Percentiles rank a stretch among this genome's conserved stretches.
These are phyloP conservation scores for Kwoniella shandongensis DNA, from an alignment of 768 basidiomycete species.

Conservation along the genomic window DNA sequence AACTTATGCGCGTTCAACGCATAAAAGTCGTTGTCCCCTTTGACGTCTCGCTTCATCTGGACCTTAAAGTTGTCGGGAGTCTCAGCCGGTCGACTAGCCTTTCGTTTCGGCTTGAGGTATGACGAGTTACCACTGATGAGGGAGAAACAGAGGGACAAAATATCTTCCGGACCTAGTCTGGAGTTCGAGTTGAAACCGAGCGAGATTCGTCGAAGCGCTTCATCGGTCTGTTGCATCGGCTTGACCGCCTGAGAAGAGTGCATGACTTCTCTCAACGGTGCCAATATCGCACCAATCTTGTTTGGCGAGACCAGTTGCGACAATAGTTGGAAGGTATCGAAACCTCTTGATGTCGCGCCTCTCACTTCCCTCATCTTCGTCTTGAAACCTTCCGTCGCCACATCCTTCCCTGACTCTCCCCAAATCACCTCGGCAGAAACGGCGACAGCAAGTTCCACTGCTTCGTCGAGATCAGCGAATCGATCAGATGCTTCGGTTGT, in stretches of 20 bases:
- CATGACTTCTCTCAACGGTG: slow-evolving; percentile 79
- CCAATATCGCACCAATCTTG: slow-evolving; percentile 72
- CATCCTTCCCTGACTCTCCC: slow-evolving; percentile 87
- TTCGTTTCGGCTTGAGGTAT: slow-evolving; percentile 68
- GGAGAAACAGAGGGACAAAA: slow-evolving; percentile 81
- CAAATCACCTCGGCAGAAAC: slow-evolving; percentile 88
- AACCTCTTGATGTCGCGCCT: slow-evolving; percentile 73
- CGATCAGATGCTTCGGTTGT: slow-evolving; percentile 60
- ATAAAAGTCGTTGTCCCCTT: slow-evolving; percentile 66
- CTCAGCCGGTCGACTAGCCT: slow-evolving; percentile 50
- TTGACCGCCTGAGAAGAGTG: slow-evolving; percentile 77
- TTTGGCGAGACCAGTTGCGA: slow-evolving; percentile 74
- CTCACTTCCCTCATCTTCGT: slow-evolving; percentile 91
- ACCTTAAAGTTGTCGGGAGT: slow-evolving; percentile 66
- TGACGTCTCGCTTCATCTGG: slow-evolving; percentile 69
- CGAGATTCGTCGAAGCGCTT: slow-evolving; percentile 78
- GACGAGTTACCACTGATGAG: slow-evolving; percentile 85
- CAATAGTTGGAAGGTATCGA: slow-evolving; percentile 80
- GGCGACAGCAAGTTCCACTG: slow-evolving; percentile 74
- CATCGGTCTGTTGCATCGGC: slow-evolving; percentile 80
- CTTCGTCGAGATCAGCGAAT: slow-evolving; percentile 70
- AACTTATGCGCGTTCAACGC: slow-evolving; percentile 87
- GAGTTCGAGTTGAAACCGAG: slow-evolving; percentile 80
- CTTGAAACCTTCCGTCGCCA: slow-evolving; percentile 83
- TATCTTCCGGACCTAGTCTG: slow-evolving; percentile 66